Base-by-base conservation (phyloP, 2,329 filamentous ascomycete genomes). In the Periglandula ipomoeae region DNA sequence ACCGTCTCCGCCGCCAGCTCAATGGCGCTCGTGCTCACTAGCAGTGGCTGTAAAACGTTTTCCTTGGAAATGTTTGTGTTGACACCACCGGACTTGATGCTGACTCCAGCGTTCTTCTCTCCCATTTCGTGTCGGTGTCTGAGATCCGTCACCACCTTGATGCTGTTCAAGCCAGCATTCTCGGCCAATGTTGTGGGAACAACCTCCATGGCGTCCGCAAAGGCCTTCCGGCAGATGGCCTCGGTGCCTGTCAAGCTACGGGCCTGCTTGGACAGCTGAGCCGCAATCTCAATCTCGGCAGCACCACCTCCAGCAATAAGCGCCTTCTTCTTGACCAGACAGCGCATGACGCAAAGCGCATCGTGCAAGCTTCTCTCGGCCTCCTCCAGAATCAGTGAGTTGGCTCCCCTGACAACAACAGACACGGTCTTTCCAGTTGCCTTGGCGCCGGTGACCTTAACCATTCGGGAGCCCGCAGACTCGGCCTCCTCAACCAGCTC, bases 311-410 rank as follows among this genome's bases (percentile, higher is more conserved):
- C 93, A 13, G 94, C 91, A 60, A 98, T 95, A 50, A 98, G 81
- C n/a, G 93, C 93, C 73, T 94, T 95, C 82, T 97, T 98, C 82
- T 98, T 98, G 58, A 98, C 93, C 52, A 98, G 73, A 65, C 93
- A 98, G 59, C 93, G 86, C 59, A 98, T 90, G 45, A 97, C 93
- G 66, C 93, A 98, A 55, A 97, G 89, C 26, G 93, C 93, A 61
- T 98, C 93, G 76, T 98, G 93, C 48, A 98, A 79, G 57, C 87
- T 93, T 60, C 93, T 88, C 76, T 97, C 93, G 1, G 93, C 94
- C 72, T 98, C 93, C 64, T 98, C 93, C 44, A 98, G 76, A 62
- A 98, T 96, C 56, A 98, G 76, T 52, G 76, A 80, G 76, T 98
- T 98, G 66, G 93, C 93, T 57, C 93, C 93, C 53, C 93, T 87